Base-by-base conservation (phyloP, 352 stramenopile genomes). In the Phytophthora ohioensis region DNA sequence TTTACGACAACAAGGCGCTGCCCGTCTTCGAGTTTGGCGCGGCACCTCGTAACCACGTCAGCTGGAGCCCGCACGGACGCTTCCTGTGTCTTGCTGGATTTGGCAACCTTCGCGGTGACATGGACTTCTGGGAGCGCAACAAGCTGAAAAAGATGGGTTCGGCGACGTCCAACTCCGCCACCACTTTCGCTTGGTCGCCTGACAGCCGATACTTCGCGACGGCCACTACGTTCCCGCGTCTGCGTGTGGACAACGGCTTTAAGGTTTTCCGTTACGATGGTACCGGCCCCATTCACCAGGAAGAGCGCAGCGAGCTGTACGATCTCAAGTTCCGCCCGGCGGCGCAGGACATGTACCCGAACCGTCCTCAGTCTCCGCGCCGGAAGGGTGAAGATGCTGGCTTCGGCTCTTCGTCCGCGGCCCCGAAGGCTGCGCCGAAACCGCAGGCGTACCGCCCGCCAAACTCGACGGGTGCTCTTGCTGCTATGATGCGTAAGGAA, bases 161-260 rank as follows among this genome's bases (percentile, higher is more conserved):
- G 13, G 82, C 84, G 13, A 94, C 90, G 62, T 88, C 89, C 21
- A 93, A 96, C 69, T 86, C 81, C 13, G 88, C 87, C 30, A 97
- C 87, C 10, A 85, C 73, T 31, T 95, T 91, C 36, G 70, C 81
- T 17, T 99, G 98, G 98, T 98, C 91, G 17, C 96, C 98, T 3
- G 95, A 99, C 74, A 97, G 88, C 45, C 85, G 95, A 46, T 98
- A 96, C 78, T 99, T 99, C 69, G 75, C 97, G 41, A 98, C 97
- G 41, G 95, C 93, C 17, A 99, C 97, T 21, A 98, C 95, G 17
- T 98, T 97, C 64, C 98, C 98, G n/a, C 91, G 97, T 46, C 97
- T 99, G 85, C 98, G 98, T 82, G 97, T 99, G 9, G 97, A 99
- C 77, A 99, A 99, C 76, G 95, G 95, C 54, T 94, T 99, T 31